These are phyloP conservation scores for Heterococcus sp. DNA, from an alignment of 108 stramenopile species.

Conservation along the genomic window DNA sequence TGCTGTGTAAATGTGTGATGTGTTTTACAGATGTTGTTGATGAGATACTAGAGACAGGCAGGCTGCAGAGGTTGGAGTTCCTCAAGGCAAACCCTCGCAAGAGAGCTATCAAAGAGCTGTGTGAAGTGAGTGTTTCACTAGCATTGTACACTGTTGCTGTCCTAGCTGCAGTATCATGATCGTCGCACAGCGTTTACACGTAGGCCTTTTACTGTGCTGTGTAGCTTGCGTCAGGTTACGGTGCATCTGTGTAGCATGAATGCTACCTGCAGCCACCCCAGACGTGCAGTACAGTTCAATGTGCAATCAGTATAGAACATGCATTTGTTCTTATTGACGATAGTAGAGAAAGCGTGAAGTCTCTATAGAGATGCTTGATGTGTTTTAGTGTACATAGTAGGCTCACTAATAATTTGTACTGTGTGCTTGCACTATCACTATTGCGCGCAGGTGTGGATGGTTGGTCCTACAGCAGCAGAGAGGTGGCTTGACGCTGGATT, in stretches of 20 bases:
- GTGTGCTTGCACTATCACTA: background rate
- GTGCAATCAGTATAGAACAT: too few relatives aligned
- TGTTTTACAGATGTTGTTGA: background rate
- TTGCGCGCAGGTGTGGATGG: background rate
- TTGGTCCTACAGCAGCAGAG: background rate
- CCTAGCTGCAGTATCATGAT: background rate
- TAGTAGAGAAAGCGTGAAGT: too few relatives aligned
- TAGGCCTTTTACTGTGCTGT: background rate
- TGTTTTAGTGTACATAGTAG: background rate
- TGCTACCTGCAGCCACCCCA: too few relatives aligned
- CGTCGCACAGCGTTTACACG: background rate
- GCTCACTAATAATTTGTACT: background rate
- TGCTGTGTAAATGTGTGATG: too few relatives aligned
- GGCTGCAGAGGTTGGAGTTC: background rate
- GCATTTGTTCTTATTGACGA: too few relatives aligned
- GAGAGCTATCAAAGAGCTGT: background rate
- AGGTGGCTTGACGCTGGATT: background rate
- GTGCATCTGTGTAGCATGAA: too few relatives aligned
- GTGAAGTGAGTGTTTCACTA: background rate
- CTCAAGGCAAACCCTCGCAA: background rate
- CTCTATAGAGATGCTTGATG: too few relatives aligned
- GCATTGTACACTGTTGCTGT: background rate
- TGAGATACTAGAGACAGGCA: background rate
- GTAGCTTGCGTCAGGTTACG: too few relatives aligned
- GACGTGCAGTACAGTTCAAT: too few relatives aligned